These are phyloP conservation scores for Sugiyamaella castrensis DNA, from an alignment of 1,139 yeast species.

Conservation along the genomic window DNA sequence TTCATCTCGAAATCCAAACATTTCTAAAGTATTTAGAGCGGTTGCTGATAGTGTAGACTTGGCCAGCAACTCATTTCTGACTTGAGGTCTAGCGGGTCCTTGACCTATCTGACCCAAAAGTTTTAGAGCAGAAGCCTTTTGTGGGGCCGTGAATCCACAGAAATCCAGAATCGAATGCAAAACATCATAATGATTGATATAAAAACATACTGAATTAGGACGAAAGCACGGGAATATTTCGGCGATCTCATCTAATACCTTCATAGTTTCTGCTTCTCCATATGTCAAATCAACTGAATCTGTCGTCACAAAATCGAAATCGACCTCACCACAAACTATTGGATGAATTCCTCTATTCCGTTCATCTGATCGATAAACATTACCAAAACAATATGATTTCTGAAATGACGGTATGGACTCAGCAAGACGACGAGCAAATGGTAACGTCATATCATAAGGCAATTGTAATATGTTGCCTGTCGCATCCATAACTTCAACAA, in stretches of 20 bases:
- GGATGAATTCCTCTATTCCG: constrained; percentile 66
- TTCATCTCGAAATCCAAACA: constrained; percentile 71
- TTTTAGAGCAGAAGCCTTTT: constrained; percentile 62
- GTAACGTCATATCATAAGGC: constrained; percentile 84
- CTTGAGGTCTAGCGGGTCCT: constrained; percentile 62
- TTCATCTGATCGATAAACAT: constrained; percentile 70
- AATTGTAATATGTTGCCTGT: constrained; percentile 84
- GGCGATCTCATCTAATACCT: constrained; percentile 73
- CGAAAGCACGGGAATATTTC: constrained; percentile 63
- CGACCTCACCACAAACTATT: constrained; percentile 71
- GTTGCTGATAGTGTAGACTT: constrained; percentile 78
- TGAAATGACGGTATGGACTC: constrained; percentile 53
- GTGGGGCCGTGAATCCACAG: constrained; percentile 73
- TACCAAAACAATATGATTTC: constrained; percentile 66
- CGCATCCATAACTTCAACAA: constrained; percentile 77
- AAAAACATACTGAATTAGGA: constrained; percentile 51
- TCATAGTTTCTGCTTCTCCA: constrained; percentile 84
- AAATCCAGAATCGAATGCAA: constrained; percentile 71
- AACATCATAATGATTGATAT: constrained; percentile 77
- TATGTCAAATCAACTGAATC: constrained; percentile 46
- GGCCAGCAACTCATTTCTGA: constrained; percentile 61
- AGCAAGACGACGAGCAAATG: constrained; percentile 81
- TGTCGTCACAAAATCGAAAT: constrained; percentile 65
- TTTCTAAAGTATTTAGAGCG: constrained; percentile 72
- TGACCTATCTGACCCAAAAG: constrained; percentile 74